phyloP scores from a whole-genome alignment of 179 eudicot species.

The Patellifolia procumbens region DNA sequence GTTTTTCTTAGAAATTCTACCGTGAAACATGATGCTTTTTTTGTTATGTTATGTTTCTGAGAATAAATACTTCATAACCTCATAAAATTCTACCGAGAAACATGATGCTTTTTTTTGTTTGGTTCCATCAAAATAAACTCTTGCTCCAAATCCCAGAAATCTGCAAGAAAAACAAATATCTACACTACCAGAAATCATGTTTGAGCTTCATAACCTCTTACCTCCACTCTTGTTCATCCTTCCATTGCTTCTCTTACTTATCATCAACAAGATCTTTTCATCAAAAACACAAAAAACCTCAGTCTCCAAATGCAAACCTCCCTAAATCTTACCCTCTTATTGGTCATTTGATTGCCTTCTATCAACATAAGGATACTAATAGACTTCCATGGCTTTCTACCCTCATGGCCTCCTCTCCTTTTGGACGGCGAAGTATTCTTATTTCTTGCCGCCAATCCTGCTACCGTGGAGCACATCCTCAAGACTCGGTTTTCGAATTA shows the following conservation, averaged over 20 bases:
- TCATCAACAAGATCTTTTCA: neutral
- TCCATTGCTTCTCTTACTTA: slow-evolving; percentile 18
- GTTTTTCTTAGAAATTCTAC: too few relatives aligned
- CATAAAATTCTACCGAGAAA: too few relatives aligned
- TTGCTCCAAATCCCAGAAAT: neutral
- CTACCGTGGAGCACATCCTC: slow-evolving; percentile 54
- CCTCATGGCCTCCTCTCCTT: slow-evolving; percentile 33
- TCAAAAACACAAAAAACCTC: neutral
- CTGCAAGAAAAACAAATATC: neutral
- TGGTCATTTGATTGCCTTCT: slow-evolving; percentile 21
- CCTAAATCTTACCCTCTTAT: slow-evolving; percentile 32
- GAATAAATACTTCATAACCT: too few relatives aligned
- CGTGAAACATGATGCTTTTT: too few relatives aligned
- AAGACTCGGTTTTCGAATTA: slow-evolving; percentile 41
- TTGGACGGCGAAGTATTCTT: slow-evolving; percentile 26
- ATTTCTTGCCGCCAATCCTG: slow-evolving; percentile 54
- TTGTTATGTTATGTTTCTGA: too few relatives aligned
- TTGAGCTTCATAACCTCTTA: slow-evolving; percentile 14
- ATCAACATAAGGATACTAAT: slow-evolving; percentile 13
- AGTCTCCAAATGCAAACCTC: neutral
- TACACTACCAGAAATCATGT: neutral
- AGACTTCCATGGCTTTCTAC: slow-evolving; percentile 31
- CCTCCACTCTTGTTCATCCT: slow-evolving; percentile 12
- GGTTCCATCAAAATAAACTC: too few relatives aligned
- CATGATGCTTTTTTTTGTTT: too few relatives aligned